A percentile compares a stretch with the other conserved stretches of the same genome.
Conservation (phyloP, 306 rosid species). For the Benincasa hispida region DNA sequence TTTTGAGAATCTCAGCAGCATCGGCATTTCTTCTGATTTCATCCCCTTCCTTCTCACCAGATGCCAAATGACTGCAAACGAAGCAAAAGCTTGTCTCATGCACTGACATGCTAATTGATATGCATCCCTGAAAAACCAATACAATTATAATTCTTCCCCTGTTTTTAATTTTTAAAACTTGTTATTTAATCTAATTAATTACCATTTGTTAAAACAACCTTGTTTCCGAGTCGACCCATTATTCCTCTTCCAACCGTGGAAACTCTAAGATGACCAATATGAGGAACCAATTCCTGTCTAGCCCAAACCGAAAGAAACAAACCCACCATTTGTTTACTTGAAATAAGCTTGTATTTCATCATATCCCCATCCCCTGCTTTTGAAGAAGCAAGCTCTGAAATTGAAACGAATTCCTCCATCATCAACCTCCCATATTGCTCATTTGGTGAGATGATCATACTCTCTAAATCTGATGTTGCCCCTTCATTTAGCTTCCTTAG, state of each 20-base stretch:
- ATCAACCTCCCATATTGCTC: slow-evolving; percentile 4
- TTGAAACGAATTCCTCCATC: slow-evolving; percentile 36
- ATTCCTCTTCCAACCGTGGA: slow-evolving; percentile 84
- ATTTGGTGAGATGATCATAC: background rate
- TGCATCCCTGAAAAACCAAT: slow-evolving; percentile 66
- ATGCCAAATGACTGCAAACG: slow-evolving; percentile 93
- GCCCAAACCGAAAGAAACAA: slow-evolving; percentile 77
- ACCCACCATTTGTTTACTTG: slow-evolving; percentile 93
- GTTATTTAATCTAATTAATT: no score
- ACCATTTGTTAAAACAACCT: slow-evolving; percentile 21
- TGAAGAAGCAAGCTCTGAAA: slow-evolving; percentile 39
- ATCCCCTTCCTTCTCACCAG: slow-evolving; percentile 96
- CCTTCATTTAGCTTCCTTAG: slow-evolving; percentile 35
- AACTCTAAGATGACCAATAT: slow-evolving; percentile 76
- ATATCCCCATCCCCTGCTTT: slow-evolving; percentile 1
- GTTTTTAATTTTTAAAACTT: no score
- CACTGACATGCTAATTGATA: slow-evolving; percentile 84
- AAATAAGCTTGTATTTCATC: slow-evolving; percentile 42
- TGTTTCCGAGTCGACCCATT: slow-evolving; percentile 85
- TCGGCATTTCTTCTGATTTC: slow-evolving; percentile 77
- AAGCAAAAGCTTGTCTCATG: slow-evolving; percentile 89
- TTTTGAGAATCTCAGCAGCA: slow-evolving; percentile 65
- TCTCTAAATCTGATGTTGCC: slow-evolving; percentile 16
- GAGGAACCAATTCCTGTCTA: slow-evolving; percentile 57
- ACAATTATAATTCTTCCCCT: background rate